Evolutionary conservation across 108 stramenopile species (phyloP).

Genomic region (Cyclotella sp.): DNA sequence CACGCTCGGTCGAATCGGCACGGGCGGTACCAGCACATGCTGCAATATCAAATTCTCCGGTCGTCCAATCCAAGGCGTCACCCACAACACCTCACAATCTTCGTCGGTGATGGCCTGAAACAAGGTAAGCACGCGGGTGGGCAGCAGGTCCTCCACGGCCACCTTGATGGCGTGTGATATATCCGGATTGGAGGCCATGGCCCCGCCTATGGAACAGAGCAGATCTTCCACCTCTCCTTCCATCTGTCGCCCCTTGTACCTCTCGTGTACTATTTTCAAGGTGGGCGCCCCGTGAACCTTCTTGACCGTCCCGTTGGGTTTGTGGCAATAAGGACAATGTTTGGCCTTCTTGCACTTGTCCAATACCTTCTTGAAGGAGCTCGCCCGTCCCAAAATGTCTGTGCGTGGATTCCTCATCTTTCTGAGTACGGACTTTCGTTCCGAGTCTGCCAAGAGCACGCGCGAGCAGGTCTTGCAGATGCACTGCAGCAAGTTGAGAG

Average conservation of each 20-base stretch:
- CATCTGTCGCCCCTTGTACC: slow-evolving; percentile 78
- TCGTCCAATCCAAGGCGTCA: slow-evolving; percentile 88
- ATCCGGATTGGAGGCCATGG: slow-evolving; percentile 82
- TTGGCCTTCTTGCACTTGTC: slow-evolving; percentile 92
- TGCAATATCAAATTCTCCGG: slow-evolving; percentile 96
- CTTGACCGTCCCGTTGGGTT: slow-evolving; percentile 93
- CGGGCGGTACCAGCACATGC: slow-evolving; percentile 95
- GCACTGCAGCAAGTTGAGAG: slow-evolving; percentile 90
- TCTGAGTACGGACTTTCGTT: slow-evolving; percentile 64
- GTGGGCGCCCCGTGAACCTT: slow-evolving; percentile 93
- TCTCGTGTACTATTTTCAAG: slow-evolving; percentile 95
- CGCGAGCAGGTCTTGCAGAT: slow-evolving; percentile 98
- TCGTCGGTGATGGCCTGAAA: slow-evolving; percentile 92
- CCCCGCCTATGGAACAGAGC: slow-evolving; percentile 56
- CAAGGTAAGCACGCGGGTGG: slow-evolving; percentile 83
- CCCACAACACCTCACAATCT: slow-evolving; percentile 96
- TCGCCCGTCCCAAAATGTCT: slow-evolving; percentile 80
- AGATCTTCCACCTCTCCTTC: slow-evolving; percentile 80
- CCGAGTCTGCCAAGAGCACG: slow-evolving; percentile 81
- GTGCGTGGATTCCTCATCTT: slow-evolving; percentile 84
- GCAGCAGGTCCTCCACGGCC: slow-evolving; percentile 78
- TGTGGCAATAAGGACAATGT: slow-evolving; percentile 90
- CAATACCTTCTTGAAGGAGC: slow-evolving; percentile 85
- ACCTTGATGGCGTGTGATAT: slow-evolving; percentile 54
- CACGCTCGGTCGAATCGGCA: slow-evolving; percentile 99